Evolutionary conservation across 495 filamentous ascomycete genomes (phyloP), one percentile per base, ranked within the genome.

Genomic region (Ramalina intermedia): DNA sequence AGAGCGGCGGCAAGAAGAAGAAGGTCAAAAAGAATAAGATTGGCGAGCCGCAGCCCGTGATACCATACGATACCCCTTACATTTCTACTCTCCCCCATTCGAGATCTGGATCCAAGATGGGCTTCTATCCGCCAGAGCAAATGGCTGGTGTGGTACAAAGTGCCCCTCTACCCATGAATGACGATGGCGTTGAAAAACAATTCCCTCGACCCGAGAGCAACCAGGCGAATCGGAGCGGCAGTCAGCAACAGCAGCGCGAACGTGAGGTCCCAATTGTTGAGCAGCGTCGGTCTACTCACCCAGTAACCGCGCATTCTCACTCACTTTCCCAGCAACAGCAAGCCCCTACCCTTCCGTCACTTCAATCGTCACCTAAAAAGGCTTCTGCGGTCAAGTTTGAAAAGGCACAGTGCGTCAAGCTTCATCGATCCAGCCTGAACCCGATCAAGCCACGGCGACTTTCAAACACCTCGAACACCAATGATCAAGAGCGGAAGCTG

Each of bases 1-100:
- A 54, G 26, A 47, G 48, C 7, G 47, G 55, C 4, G 36, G 36
- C 23, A 49, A 46, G 16, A 48, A 51, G n/a, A 43, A 49, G 38
- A 53, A 54, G 48, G 29, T 37, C 50, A 54, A 52, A 16, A 43
- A 45, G 27, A 36, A 16, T 9, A 47, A 47, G 33, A 47, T 47
- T 20, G 44, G 44, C 7, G 44, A 47, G 12, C 44, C 44, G 4
- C 44, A 47, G 21, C 44, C 47, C 37, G 26, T 53, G 50, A 1
- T 49, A 41, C 37, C 53, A 21, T 41, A 29, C 9, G 50, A 44
- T 23, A 16, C 24, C 6, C 44, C 44, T 16, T 47, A 47, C 18
- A 37, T 47, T 16, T 37, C 18, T 37, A 35, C 24, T 17, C 17
- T 27, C 6, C 44, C 44, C 8, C 37, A 47, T 26, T 35, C n/a